Evolutionary conservation across 352 stramenopile species (phyloP).

Genomic region (Blastocystis sp.): DNA sequence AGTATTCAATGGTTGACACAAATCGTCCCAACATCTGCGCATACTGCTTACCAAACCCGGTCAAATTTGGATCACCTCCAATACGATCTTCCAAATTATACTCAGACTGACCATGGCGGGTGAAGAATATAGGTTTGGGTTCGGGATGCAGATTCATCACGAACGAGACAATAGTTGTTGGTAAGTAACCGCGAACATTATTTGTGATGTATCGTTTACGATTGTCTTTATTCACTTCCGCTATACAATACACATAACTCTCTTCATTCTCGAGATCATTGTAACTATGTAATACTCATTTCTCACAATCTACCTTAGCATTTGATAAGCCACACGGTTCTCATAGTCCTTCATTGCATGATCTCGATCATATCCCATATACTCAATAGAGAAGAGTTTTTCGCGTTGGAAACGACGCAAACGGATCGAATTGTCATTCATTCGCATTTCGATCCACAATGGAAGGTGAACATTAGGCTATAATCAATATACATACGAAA

Average conservation of each 20-base stretch:
- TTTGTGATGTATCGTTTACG: conserved; percentile 75
- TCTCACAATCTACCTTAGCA: conserved; percentile 73
- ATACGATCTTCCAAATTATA: conserved; percentile 95
- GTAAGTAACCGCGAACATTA: conserved; percentile 77
- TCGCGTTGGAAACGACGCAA: conserved; percentile 72
- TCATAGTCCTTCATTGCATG: conserved; percentile 75
- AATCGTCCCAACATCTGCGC: conserved; percentile 81
- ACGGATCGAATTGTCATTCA: conserved; percentile 60
- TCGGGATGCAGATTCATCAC: conserved; percentile 85
- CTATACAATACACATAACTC: conserved; percentile 55
- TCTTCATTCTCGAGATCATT: conserved; percentile 72
- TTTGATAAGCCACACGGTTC: conserved; percentile 74
- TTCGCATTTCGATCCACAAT: conserved; percentile 65
- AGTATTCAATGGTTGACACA: conserved; percentile 67
- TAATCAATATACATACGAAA: background rate
- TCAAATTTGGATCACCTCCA: conserved; percentile 88
- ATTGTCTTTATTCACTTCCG: conserved; percentile 72
- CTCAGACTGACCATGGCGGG: conserved; percentile 91
- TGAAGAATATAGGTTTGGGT: conserved; percentile 90
- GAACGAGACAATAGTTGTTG: conserved; percentile 73
- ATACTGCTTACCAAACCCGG: conserved; percentile 86
- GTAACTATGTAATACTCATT: background rate
- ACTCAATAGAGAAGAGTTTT: conserved; percentile 76
- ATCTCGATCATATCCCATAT: conserved; percentile 74
- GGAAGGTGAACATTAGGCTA: conserved; percentile 65